Conservation (phyloP, 306 rosid genomes). For the Castanea sativa region DNA sequence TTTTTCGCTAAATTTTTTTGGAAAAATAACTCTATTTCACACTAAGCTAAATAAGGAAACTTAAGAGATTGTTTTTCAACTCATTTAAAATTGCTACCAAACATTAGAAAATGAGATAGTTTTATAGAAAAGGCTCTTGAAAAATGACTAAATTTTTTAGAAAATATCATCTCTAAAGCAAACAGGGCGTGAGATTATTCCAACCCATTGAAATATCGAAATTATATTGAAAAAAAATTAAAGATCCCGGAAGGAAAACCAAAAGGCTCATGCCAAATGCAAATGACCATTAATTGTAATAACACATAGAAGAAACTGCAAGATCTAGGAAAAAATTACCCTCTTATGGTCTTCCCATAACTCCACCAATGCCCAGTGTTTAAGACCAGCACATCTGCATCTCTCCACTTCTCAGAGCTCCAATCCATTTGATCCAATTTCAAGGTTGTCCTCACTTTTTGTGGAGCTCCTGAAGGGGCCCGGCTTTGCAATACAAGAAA, state of each 20-base stretch:
- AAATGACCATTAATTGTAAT: background rate
- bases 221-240: too few relatives aligned
- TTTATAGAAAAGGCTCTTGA: too few relatives aligned
- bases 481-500: slow-evolving; percentile 76
- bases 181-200: too few relatives aligned
- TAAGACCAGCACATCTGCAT: slow-evolving; percentile 69
- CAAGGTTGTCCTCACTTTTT: slow-evolving; percentile 51
- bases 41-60: too few relatives aligned
- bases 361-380: slow-evolving; percentile 97
- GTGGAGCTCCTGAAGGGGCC: slow-evolving; percentile 43
- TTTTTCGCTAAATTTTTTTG: too few relatives aligned
- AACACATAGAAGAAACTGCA: background rate
- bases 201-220: too few relatives aligned
- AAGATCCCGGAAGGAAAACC: too few relatives aligned
- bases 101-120: too few relatives aligned
- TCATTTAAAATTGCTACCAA: too few relatives aligned
- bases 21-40: too few relatives aligned
- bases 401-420: slow-evolving; percentile 68
- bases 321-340: slow-evolving; percentile 35
- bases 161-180: too few relatives aligned
- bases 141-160: too few relatives aligned
- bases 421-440: slow-evolving; percentile 88
- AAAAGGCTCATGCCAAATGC: background rate
- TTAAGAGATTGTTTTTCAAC: background rate
- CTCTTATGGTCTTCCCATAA: slow-evolving; percentile 68